A percentile compares a stretch with the other conserved stretches of the same genome.
Evolutionary conservation across 208 protist genomes (phyloP).

Genomic region (Acanthamoeba royreba): DNA sequence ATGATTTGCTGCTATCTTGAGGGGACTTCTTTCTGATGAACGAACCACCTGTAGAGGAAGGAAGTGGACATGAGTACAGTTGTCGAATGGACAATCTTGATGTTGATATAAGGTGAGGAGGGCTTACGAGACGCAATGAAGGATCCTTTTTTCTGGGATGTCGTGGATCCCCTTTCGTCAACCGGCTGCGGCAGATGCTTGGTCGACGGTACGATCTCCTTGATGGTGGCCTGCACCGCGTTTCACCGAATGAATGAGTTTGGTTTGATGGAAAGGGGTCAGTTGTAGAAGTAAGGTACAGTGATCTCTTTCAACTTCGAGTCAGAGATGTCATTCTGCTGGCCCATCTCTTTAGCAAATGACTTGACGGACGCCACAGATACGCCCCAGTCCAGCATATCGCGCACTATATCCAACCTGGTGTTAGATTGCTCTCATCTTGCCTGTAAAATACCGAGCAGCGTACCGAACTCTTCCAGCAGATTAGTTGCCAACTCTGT

Average conservation of each 20-base stretch:
- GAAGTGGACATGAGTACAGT: too few relatives aligned
- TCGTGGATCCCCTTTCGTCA: not conserved
- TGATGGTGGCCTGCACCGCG: not conserved
- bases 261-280: not conserved
- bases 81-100: too few relatives aligned
- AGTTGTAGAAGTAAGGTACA: not conserved
- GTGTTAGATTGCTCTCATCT: not conserved
- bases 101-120: too few relatives aligned
- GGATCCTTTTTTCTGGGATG: not conserved
- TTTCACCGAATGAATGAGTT: not conserved
- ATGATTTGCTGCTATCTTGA: too few relatives aligned
- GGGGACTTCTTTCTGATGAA: too few relatives aligned
- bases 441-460: not conserved
- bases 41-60: too few relatives aligned
- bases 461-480: not conserved
- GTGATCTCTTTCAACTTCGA: not conserved
- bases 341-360: not conserved
- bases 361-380: not conserved
- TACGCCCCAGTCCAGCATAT: slow-evolving; percentile 2
- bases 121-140: not conserved
- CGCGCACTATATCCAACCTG: not conserved
- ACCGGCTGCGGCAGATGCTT: not conserved
- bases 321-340: not conserved
- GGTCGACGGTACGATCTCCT: not conserved
- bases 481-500: not conserved